Evolutionary conservation across 139 green algal species (phyloP).

Genomic region (Chlorella sp.): DNA sequence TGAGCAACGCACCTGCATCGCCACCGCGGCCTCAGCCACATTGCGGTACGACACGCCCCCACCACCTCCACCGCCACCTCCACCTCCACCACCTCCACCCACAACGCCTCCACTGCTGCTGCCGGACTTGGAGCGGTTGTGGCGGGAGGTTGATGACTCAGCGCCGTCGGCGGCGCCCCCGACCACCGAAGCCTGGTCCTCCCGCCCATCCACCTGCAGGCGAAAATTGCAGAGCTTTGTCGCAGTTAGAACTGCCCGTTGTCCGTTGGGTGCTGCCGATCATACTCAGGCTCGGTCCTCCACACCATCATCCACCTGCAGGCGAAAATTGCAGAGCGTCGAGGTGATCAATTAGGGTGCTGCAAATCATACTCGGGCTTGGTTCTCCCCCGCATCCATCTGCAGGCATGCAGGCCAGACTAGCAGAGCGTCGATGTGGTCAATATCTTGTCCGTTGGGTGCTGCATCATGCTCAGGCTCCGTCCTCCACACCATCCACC

Average conservation of each 20-base stretch:
- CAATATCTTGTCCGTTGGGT: not conserved
- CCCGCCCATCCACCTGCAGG: not conserved
- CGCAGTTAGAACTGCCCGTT: not conserved
- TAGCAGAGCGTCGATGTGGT: not conserved
- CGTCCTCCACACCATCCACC: not conserved
- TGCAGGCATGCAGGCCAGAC: not conserved
- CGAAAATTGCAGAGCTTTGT: not conserved
- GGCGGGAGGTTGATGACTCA: not conserved
- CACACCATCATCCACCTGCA: too few relatives aligned
- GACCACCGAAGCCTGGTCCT: not conserved
- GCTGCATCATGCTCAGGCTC: not conserved
- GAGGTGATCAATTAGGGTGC: not conserved
- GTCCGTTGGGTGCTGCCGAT: too few relatives aligned
- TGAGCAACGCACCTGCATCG: constrained; percentile 3
- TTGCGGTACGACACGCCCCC: not conserved
- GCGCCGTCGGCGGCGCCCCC: too few relatives aligned
- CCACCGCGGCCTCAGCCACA: not conserved
- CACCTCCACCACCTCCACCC: too few relatives aligned
- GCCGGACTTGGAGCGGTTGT: not conserved
- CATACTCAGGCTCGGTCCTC: too few relatives aligned
- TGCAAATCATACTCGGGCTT: not conserved
- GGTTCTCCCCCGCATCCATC: not conserved
- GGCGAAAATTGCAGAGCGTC: not conserved
- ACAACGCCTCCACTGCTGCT: too few relatives aligned
- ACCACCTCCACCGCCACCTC: not conserved